phyloP scores from a whole-genome alignment of 768 basidiomycete genomes.

The Vararia minispora region DNA sequence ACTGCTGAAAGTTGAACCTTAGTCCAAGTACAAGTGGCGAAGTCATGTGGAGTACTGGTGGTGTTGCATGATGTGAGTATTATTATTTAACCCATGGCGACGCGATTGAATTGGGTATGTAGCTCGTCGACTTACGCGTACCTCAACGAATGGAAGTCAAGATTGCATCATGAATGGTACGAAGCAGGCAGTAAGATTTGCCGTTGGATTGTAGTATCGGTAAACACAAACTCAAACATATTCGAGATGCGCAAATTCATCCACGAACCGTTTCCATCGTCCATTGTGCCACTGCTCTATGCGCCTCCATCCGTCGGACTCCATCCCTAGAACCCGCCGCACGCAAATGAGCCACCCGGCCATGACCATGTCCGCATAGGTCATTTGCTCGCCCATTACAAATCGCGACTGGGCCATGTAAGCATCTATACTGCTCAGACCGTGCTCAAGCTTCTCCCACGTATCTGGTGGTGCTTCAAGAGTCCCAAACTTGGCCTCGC shows the following conservation, averaged over 20 bases:
- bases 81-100: too few species aligned
- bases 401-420: slow-evolving; percentile 6
- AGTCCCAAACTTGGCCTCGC: slow-evolving; percentile 21
- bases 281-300: slow-evolving; percentile 28
- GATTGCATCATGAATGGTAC: too few species aligned
- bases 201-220: too few species aligned
- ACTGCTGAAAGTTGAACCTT: too few species aligned
- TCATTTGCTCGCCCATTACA: slow-evolving; percentile 25
- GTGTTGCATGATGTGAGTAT: too few species aligned
- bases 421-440: slow-evolving; percentile 18
- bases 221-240: slow-evolving; percentile 1
- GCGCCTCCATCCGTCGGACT: slow-evolving; percentile 32
- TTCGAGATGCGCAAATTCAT: slow-evolving; percentile 6
- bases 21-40: too few species aligned
- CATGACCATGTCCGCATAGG: slow-evolving; percentile 32
- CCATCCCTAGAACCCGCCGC: slow-evolving; percentile 23
- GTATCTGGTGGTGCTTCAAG: slow-evolving; percentile 20
- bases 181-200: too few species aligned
- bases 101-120: too few species aligned
- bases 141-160: too few species aligned
- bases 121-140: too few species aligned
- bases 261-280: slow-evolving; percentile 14
- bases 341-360: slow-evolving; percentile 22
- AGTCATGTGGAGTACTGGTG: too few species aligned
- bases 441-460: slow-evolving; percentile 28